Percentiles rank a stretch among this genome's conserved stretches.
Conservation (phyloP, 768 basidiomycete species). For the Lactarius quietus region DNA sequence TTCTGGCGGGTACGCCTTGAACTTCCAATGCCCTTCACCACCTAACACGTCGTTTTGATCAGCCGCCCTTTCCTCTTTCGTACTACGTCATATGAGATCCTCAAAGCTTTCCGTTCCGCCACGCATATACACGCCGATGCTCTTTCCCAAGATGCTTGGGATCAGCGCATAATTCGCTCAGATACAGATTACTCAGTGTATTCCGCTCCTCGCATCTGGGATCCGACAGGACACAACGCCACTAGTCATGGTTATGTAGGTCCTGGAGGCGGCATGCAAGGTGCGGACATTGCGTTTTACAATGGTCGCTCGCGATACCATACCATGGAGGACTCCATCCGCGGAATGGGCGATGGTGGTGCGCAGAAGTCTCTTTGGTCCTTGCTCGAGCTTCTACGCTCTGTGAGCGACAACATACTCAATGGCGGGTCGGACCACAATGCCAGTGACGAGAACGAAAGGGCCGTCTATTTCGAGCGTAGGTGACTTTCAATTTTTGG, state of each 20-base stretch:
- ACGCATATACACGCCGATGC: conserved; percentile 72
- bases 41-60: not conserved
- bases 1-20: conserved; percentile 58
- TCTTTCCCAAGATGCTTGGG: conserved; percentile 64
- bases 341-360: conserved; percentile 48
- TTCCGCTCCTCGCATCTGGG: conserved; percentile 28
- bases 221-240: not conserved
- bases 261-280: conserved; percentile 47
- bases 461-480: conserved; percentile 72
- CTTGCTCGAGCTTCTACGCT: conserved; percentile 67
- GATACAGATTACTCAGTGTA: conserved; percentile 76
- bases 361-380: conserved; percentile 63
- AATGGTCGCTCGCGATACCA: conserved; percentile 71
- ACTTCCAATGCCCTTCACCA: conserved; percentile 1
- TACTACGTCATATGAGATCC: conserved; percentile 54
- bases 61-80: conserved; percentile 79
- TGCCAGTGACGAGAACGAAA: conserved; percentile 28
- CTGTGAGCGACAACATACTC: conserved; percentile 53
- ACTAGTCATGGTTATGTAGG: conserved; percentile 11
- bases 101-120: conserved; percentile 53
- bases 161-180: conserved; percentile 60
- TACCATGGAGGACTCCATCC: conserved; percentile 66
- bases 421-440: conserved; percentile 34
- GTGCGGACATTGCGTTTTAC: conserved; percentile 80
- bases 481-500: conserved; percentile 29